phyloP scores from a whole-genome alignment of 1,284 basidiomycete genomes.

The Mycosarcoma mackinlayi region DNA sequence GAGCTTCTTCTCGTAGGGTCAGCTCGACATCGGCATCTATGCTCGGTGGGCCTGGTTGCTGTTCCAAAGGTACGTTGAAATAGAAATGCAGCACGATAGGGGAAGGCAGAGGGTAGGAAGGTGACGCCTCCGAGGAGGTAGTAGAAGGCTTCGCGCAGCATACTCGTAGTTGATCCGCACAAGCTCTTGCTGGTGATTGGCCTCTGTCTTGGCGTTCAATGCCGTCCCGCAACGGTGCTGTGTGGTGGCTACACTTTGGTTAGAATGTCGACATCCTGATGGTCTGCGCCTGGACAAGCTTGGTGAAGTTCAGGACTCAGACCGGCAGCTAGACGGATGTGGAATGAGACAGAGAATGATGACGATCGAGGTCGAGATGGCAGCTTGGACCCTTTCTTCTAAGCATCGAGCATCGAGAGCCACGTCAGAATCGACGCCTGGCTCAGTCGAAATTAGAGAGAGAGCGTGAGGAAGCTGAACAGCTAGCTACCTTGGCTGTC shows the following conservation, averaged over 20 bases:
- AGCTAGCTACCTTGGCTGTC: too few species aligned
- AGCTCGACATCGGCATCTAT: conserved; percentile 43
- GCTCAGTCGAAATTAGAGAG: too few species aligned
- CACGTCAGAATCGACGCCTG: too few species aligned
- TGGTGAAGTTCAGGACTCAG: too few species aligned
- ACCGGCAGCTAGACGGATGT: too few species aligned
- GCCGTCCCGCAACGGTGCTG: background rate
- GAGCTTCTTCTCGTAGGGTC: conserved; percentile 47
- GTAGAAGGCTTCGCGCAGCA: conserved; percentile 59
- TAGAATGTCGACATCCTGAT: background rate
- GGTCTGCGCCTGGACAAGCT: too few species aligned
- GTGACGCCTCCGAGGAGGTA: conserved; percentile 67
- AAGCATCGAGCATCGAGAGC: background rate
- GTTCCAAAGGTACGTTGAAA: conserved; percentile 27
- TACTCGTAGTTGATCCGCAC: background rate
- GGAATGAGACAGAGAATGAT: too few species aligned
- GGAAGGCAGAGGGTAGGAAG: conserved; percentile 61
- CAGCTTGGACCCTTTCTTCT: conserved; percentile 2
- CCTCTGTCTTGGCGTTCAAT: background rate
- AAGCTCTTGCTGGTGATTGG: background rate
- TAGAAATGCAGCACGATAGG: conserved; percentile 40
- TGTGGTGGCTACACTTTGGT: background rate
- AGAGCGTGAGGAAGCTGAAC: too few species aligned
- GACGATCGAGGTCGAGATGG: too few species aligned
- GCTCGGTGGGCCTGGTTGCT: conserved; percentile 11